Evolutionary conservation across 2,329 filamentous ascomycete genomes (phyloP).

Genomic region (Colletotrichum caudatum): DNA sequence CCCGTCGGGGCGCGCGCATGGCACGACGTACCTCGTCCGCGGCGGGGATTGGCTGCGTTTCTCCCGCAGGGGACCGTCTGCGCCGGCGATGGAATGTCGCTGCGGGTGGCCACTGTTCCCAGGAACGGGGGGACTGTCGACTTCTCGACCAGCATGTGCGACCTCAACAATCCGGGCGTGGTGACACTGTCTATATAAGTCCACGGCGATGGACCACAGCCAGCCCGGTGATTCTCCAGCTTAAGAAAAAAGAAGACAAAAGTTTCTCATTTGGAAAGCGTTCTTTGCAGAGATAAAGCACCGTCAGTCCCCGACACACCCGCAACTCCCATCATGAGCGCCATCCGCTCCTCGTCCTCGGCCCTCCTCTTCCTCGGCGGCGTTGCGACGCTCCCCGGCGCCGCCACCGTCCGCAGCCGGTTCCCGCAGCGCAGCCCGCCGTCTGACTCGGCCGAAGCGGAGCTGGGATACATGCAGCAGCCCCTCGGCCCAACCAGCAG

Average conservation of each 20-base stretch:
- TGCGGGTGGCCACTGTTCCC: constrained; percentile 20
- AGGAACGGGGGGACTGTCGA: constrained; percentile 18
- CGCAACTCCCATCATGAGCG: constrained; percentile 21
- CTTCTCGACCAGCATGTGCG: constrained; percentile 9
- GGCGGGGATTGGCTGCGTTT: constrained; percentile 33
- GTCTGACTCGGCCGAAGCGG: constrained; percentile 23
- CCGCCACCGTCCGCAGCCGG: constrained; percentile 42
- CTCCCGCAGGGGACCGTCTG: constrained; percentile 26
- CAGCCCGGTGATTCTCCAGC: too few species aligned
- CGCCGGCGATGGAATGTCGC: constrained; percentile 26
- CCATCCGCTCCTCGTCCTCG: constrained; percentile 39
- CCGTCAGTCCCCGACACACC: background rate
- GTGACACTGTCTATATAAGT: constrained; percentile 10
- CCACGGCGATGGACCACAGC: background rate
- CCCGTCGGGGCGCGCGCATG: constrained; percentile 14
- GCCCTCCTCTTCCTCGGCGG: constrained; percentile 44
- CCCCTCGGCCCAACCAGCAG: constrained; percentile 32
- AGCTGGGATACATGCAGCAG: constrained; percentile 39
- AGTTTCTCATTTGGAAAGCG: constrained; percentile 19
- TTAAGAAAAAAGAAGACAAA: background rate
- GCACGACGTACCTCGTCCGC: constrained; percentile 18
- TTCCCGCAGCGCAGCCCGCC: constrained; percentile 28
- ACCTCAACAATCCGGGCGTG: constrained; percentile 28
- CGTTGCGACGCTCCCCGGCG: constrained; percentile 43
- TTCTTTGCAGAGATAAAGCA: background rate